Conservation (phyloP, 768 basidiomycete genomes). For the Collybia mongolica region DNA sequence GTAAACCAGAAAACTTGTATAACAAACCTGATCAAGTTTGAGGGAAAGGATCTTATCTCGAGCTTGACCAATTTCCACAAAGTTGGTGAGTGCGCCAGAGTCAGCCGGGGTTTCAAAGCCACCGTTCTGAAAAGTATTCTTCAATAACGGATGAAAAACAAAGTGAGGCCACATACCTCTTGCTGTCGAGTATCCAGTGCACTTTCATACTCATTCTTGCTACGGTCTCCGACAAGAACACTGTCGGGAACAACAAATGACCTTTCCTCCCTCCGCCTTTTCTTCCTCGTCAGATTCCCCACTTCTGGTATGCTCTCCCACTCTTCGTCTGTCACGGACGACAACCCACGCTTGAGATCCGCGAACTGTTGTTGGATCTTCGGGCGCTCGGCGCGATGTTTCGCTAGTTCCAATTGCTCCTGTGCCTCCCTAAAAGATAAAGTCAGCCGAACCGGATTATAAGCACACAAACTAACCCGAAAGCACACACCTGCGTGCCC, state of each 20-base stretch:
- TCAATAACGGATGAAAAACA: background rate
- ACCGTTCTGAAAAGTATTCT: constrained; percentile 39
- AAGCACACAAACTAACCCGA: constrained; percentile 38
- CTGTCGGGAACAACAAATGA: constrained; percentile 92
- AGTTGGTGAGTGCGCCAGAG: constrained; percentile 81
- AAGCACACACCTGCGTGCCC: constrained; percentile 69
- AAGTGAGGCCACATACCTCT: constrained; percentile 44
- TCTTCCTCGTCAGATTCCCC: constrained; percentile 91
- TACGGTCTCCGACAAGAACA: constrained; percentile 82
- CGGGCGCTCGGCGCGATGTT: constrained; percentile 83
- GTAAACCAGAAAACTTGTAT: background rate
- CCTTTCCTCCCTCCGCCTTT: constrained; percentile 82
- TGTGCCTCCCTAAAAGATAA: constrained; percentile 27
- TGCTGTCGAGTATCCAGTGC: constrained; percentile 76
- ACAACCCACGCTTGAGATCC: constrained; percentile 89
- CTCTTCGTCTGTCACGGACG: constrained; percentile 84
- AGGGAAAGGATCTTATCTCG: constrained; percentile 92
- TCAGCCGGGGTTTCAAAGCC: constrained; percentile 85
- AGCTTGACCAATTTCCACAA: constrained; percentile 96
- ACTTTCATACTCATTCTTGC: constrained; percentile 74
- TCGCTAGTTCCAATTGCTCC: constrained; percentile 37
- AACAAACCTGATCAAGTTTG: constrained; percentile 84
- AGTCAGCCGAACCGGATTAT: constrained; percentile 23
- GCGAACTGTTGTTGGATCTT: constrained; percentile 97
- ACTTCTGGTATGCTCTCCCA: constrained; percentile 98